Base-by-base conservation (phyloP, 148 eudicot species). In the Selenicereus undatus region DNA sequence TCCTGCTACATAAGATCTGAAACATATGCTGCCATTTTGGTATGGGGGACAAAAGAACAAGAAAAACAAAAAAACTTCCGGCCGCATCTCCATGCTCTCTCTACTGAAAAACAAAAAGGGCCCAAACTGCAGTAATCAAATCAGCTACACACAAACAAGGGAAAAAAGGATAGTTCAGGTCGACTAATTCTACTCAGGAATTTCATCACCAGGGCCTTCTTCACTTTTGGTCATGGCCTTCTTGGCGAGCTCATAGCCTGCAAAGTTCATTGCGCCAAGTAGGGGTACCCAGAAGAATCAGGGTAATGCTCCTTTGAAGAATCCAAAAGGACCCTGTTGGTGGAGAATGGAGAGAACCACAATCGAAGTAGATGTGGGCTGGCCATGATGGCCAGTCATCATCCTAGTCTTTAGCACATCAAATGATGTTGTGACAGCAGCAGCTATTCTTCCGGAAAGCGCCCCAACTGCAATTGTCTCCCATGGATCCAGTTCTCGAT, bases 241-340 rank as follows among this genome's bases (percentile, higher is more conserved):
- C 81, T 83, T 93, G 36, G 91, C 90, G 50, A 95, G 98, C 84
- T 95, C 98, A 78, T 95, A 95, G 35, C 97, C 98, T 0, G 97
- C 97, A 78, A 93, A 95, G 81, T 95, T 95, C 94, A 95, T 93
- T 0, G 97, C 97, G 12, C 98, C 98, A 3, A 95, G 86, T 1
- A 97, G 97, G 35, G 97, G 97, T 12, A 95, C 89, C 97, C 98
- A 95, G 88, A 95, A 95, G 85, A 95, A 93, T 78, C 98, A 83
- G 43, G 97, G 98, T 22, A 95, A 75, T 26, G 97, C 97, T 48
- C 97, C 98, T 85, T 93, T 95, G 76, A 95, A 95, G 75, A 95
- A 87, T 30, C 97, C 98, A 0, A 95, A 90, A 26, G 97, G 97
- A 12, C 98, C 98, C 79, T 93, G 94, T 0, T 83, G 90, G 16